Evolutionary conservation across 768 basidiomycete species (phyloP).

Genomic region (Phaeotremella skinneri): DNA sequence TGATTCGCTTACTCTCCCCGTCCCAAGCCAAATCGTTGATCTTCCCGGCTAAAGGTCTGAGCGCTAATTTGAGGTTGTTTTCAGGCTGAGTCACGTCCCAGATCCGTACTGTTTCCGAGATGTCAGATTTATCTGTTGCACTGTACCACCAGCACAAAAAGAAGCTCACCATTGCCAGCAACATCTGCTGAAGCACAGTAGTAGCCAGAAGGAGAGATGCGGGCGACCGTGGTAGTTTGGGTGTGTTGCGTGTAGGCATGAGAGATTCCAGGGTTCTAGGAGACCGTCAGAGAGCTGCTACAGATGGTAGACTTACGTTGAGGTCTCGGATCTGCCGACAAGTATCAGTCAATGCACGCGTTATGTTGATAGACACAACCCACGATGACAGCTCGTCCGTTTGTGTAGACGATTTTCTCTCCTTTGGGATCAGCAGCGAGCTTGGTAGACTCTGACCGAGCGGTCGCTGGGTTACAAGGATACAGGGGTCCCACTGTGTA

Average conservation of each 20-base stretch:
- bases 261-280: not conserved
- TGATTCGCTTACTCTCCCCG: slow-evolving; percentile 91
- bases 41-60: slow-evolving; percentile 47
- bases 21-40: slow-evolving; percentile 97
- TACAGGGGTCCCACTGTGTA: slow-evolving; percentile 51
- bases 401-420: slow-evolving; percentile 77
- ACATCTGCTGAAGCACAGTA: slow-evolving; percentile 91
- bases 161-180: slow-evolving; percentile 67
- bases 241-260: slow-evolving; percentile 58
- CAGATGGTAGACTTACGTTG: slow-evolving; percentile 57
- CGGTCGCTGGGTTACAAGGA: slow-evolving; percentile 68
- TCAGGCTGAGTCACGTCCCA: slow-evolving; percentile 91
- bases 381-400: slow-evolving; percentile 80
- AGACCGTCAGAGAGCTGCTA: not conserved
- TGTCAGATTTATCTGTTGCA: slow-evolving; percentile 4
- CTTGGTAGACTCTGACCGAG: slow-evolving; percentile 69
- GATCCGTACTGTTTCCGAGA: slow-evolving; percentile 63
- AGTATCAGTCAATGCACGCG: slow-evolving; percentile 6
- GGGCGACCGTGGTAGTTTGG: slow-evolving; percentile 80
- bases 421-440: slow-evolving; percentile 64
- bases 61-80: slow-evolving; percentile 63
- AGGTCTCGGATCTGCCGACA: slow-evolving; percentile 71
- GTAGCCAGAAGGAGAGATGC: slow-evolving; percentile 87
- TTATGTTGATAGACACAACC: slow-evolving; percentile 49
- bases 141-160: not conserved